Evolutionary conservation across 1,284 basidiomycete genomes (phyloP).

Genomic region (Polyporus tsugae): DNA sequence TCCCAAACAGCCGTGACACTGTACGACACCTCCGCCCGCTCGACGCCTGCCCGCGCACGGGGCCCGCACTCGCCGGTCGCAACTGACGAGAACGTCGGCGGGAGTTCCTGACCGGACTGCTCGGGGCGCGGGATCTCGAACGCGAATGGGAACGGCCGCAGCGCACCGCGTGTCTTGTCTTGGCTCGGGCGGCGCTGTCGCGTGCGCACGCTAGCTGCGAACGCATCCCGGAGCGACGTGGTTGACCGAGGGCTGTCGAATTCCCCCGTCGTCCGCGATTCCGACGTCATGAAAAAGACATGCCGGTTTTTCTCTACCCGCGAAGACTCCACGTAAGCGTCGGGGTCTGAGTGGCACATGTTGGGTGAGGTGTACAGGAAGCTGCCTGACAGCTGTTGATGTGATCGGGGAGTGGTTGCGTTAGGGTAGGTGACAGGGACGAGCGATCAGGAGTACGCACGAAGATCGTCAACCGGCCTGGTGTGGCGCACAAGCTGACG

Average conservation of each 20-base stretch:
- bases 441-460: conserved; percentile 46
- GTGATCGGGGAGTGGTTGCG: conserved; percentile 7
- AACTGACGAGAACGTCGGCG: conserved; percentile 59
- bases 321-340: conserved; percentile 35
- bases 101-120: conserved; percentile 63
- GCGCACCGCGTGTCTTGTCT: conserved; percentile 32
- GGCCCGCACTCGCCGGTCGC: conserved; percentile 36
- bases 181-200: conserved; percentile 40
- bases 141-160: conserved; percentile 60
- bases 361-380: conserved; percentile 58
- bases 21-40: conserved; percentile 60
- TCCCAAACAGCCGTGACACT: conserved; percentile 68
- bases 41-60: conserved; percentile 48
- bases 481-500: conserved; percentile 51
- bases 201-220: conserved; percentile 48
- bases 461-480: conserved; percentile 64
- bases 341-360: conserved; percentile 37
- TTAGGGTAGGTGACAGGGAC: conserved; percentile 19
- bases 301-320: conserved; percentile 52
- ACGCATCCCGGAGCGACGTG: conserved; percentile 58
- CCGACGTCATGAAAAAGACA: conserved; percentile 62
- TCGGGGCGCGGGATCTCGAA: conserved; percentile 64
- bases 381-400: conserved; percentile 64
- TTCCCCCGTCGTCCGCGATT: conserved; percentile 54
- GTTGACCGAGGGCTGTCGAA: conserved; percentile 48